Base-by-base conservation (phyloP, 192 early-diverging fungal genomes). In the Coemansia sp. region DNA sequence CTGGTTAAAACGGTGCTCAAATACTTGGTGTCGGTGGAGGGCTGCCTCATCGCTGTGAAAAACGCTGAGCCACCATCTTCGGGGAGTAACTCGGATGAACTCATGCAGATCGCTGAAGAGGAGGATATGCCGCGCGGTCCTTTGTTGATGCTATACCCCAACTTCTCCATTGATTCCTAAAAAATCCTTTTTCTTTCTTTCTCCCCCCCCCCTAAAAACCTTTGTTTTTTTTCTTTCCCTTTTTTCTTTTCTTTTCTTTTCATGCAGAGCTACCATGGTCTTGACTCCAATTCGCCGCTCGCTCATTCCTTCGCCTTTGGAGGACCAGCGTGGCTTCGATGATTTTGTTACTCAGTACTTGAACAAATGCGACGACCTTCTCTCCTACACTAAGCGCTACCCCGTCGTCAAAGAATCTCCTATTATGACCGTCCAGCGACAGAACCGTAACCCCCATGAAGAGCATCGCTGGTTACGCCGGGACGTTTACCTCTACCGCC, bases 1-100 rank as follows among this genome's bases (percentile, higher is more conserved):
- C 74, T 88, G 50, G 82, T 88, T 35, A 83, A 84, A 50, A 86
- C 85, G 40, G 89, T 94, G 34, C 79, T 94, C 55, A 86, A 79
- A 33, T 83, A 87, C 50, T 61, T 94, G 53, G 62, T 88, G 21
- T 83, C 86, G 39, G 88, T 86, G 37, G 91, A 92, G 55, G 78
- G 73, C 58, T 81, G 78, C 48, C 63, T 81, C 58, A 78, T 85
- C 39, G 76, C 76, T 0, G 59, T 83, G 55, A 63, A 70, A 38
- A 66, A 61, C 57, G 62, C 56, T 21, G 45, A 20, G 35, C 35
- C 23, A 31, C n/a, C n/a, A n/a, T n/a, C n/a, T n/a, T 31, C 2
- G 56, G 18, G 31, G 28, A 35, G 2, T 31, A 46, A 55, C 16
- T 36, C 53, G 8, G 28, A 36, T 4, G 62, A 60, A 8, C 16